Percentiles rank a stretch among this genome's conserved stretches.
phyloP scores from a whole-genome alignment of 2,329 filamentous ascomycete genomes.

The Escovopsis sp. region DNA sequence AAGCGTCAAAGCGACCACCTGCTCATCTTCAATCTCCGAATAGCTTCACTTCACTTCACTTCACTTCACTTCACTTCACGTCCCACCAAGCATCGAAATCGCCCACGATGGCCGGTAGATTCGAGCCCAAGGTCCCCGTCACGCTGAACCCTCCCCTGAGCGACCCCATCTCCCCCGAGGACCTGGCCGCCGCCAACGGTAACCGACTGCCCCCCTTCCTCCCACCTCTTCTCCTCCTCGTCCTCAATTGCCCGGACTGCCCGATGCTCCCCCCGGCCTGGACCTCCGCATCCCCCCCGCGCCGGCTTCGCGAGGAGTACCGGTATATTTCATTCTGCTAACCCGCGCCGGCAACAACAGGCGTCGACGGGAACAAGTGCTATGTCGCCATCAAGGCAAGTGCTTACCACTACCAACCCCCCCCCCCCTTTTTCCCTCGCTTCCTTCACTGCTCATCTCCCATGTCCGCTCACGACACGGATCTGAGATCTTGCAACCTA shows the following conservation, averaged over 20 bases:
- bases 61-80: too few relatives aligned
- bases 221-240: not conserved
- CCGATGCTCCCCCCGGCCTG: too few relatives aligned
- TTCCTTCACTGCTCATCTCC: too few relatives aligned
- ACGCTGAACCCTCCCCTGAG: constrained; percentile 72
- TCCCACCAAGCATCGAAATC: too few relatives aligned
- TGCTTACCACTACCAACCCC: not conserved
- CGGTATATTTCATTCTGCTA: not conserved
- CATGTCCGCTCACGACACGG: too few relatives aligned
- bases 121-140: constrained; percentile 66
- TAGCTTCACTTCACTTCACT: too few relatives aligned
- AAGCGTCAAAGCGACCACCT: too few relatives aligned
- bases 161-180: constrained; percentile 68
- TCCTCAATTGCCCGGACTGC: too few relatives aligned
- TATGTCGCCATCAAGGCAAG: constrained; percentile 57
- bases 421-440: not conserved
- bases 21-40: too few relatives aligned
- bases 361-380: constrained; percentile 47
- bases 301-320: too few relatives aligned
- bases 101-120: constrained; percentile 44
- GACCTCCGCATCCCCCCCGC: too few relatives aligned
- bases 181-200: constrained; percentile 76
- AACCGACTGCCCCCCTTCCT: constrained; percentile 17
- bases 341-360: constrained; percentile 24
- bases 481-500: too few relatives aligned